Conservation (phyloP, 805 yeast species). For the Starmerella davenportii region DNA sequence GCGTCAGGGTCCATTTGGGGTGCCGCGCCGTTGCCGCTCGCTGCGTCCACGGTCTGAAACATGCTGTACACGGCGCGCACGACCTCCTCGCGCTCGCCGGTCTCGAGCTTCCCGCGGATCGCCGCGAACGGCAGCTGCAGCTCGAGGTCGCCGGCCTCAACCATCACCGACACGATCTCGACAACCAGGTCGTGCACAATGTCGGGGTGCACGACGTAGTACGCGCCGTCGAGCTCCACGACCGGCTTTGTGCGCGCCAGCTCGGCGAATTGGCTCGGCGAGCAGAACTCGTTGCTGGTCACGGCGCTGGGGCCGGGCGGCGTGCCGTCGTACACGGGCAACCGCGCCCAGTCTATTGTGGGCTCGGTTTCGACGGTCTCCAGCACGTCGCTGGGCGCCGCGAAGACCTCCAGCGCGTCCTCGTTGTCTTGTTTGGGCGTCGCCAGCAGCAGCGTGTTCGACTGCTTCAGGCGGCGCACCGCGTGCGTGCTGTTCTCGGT, state of each 20-base stretch:
- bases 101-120: background rate
- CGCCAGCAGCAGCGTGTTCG: slow-evolving; percentile 53
- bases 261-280: slow-evolving; percentile 33
- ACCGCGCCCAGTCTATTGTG: slow-evolving; percentile 11
- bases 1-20: slow-evolving; percentile 25
- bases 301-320: background rate
- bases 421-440: background rate
- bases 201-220: slow-evolving; percentile 22
- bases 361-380: slow-evolving; percentile 14
- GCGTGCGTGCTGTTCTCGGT: slow-evolving; percentile 11
- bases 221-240: slow-evolving; percentile 31
- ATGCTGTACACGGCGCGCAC: slow-evolving; percentile 33
- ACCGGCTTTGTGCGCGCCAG: slow-evolving; percentile 43
- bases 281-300: slow-evolving; percentile 18
- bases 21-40: background rate
- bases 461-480: slow-evolving; percentile 36
- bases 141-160: slow-evolving; percentile 10
- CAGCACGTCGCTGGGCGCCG: slow-evolving; percentile 15
- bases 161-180: slow-evolving; percentile 17
- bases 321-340: slow-evolving; percentile 16
- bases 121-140: background rate
- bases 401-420: slow-evolving; percentile 13
- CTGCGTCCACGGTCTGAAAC: slow-evolving; percentile 21
- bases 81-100: slow-evolving; percentile 28
- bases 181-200: slow-evolving; percentile 17